Evolutionary conservation across 2,329 filamentous ascomycete genomes (phyloP), one percentile per base, ranked within the genome.

Genomic region (Exophiala xenobiotica): DNA sequence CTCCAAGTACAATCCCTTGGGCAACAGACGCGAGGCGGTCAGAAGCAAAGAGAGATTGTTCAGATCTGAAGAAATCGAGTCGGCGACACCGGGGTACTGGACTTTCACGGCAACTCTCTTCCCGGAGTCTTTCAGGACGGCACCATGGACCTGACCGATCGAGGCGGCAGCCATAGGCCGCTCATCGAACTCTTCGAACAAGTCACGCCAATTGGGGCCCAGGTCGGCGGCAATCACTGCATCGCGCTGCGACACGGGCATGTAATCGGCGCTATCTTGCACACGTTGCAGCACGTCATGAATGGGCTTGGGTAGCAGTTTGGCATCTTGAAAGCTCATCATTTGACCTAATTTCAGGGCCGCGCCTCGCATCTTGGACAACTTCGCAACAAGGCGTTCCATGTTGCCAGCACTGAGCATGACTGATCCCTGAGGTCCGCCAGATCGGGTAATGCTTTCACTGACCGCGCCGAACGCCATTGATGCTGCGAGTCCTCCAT

Each of bases 321-420:
- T 97, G 29, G 89, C 84, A 71, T 99, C 93, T 75, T 99, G 93
- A 65, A 99, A 93, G 68, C 90, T 96, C 78, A 99, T 87, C 87
- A 97, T 93, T 74, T 99, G 93, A 0, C 93, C 95, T 20, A 99
- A 73, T 73, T 99, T 99, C 35, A 99, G 76, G n/a, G 93, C 93
- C 4, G 93, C 95, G 29, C 93, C 93, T 64, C 93, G 83, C 93
- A 99, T 99, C 18, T 88, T 87, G 2, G 92, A 97, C 2, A 99
- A 79, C 69, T 95, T 96, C 4, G 89, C 79, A 1, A 99, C 93
- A 6, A 99, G 79, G 41, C 95, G 82, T 67, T 97, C 91, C 81
- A 97, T 90, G 65, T 99, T 99, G 7, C 78, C 84, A 4, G 89
- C 80, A 68, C 88, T 97, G 50, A 99, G 81, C 73, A 99, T 83